phyloP scores from a whole-genome alignment of 441 rosid genomes.

The Bruguiera hainesii region DNA sequence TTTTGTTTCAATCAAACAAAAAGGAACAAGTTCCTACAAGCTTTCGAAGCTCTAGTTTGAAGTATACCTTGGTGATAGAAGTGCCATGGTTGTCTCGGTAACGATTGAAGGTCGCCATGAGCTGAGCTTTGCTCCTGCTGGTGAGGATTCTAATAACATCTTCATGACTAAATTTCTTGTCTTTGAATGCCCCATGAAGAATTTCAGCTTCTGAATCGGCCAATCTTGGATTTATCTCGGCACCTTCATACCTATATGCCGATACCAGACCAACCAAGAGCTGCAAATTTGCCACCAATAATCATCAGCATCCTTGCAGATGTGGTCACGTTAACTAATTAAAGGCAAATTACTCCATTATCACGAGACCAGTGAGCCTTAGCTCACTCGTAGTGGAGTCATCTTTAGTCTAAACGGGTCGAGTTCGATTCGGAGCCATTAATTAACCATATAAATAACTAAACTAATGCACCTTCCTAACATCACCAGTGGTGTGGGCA shows the following conservation, averaged over 20 bases:
- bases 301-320: not conserved
- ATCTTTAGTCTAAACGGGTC: no score
- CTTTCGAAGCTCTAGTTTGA: not conserved
- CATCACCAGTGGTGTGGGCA: slow-evolving; percentile 48
- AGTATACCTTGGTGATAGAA: slow-evolving; percentile 49
- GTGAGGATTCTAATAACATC: slow-evolving; percentile 53
- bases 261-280: slow-evolving; percentile 56
- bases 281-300: slow-evolving; percentile 26
- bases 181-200: slow-evolving; percentile 47
- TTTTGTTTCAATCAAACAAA: not conserved
- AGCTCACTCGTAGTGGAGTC: no score
- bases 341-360: no score
- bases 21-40: not conserved
- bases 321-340: no score
- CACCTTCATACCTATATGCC: slow-evolving; percentile 52
- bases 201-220: slow-evolving; percentile 47
- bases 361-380: no score
- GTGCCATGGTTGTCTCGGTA: slow-evolving; percentile 45
- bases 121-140: slow-evolving; percentile 62
- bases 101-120: slow-evolving; percentile 56
- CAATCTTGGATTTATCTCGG: slow-evolving; percentile 39
- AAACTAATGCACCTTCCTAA: slow-evolving; percentile 37
- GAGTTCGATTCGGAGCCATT: not conserved
- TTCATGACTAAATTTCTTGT: slow-evolving; percentile 44
- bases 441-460: not conserved